phyloP scores from a whole-genome alignment of 352 stramenopile genomes.

The Phytopythium vexans region DNA sequence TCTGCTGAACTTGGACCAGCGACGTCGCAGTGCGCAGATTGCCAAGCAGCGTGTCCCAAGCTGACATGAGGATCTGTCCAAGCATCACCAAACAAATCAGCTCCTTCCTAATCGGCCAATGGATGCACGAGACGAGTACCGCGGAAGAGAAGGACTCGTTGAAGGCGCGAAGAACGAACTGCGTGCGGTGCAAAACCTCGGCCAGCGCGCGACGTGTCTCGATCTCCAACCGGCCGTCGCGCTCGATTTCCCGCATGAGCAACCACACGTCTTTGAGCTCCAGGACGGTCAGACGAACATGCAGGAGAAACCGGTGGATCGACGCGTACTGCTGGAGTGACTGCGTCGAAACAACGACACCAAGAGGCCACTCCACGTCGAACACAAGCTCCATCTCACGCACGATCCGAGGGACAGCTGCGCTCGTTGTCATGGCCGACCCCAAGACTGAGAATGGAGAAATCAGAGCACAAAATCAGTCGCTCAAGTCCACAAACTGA shows the following conservation, averaged over 20 bases:
- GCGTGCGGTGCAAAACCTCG: conserved; percentile 36
- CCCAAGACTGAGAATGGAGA: not conserved
- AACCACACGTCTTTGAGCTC: conserved; percentile 41
- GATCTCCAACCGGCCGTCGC: conserved; percentile 7
- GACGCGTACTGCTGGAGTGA: conserved; percentile 29
- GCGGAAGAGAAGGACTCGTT: conserved; percentile 46
- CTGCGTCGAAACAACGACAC: conserved; percentile 36
- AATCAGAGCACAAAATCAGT: not conserved
- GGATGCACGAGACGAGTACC: conserved; percentile 8
- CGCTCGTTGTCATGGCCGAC: conserved; percentile 16
- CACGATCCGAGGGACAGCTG: conserved; percentile 26
- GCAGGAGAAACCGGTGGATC: conserved; percentile 45
- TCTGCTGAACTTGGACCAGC: conserved; percentile 23
- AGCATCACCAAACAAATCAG: not conserved
- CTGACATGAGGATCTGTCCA: conserved; percentile 32
- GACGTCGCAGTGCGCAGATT: conserved; percentile 13
- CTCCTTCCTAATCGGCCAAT: not conserved
- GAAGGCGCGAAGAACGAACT: conserved; percentile 36
- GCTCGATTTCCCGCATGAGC: conserved; percentile 24
- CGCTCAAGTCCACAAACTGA: not conserved
- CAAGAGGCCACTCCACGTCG: conserved; percentile 42
- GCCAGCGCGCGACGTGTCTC: conserved; percentile 18
- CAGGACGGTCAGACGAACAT: conserved; percentile 36
- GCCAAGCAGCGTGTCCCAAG: conserved; percentile 30
- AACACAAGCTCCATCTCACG: conserved; percentile 48